A percentile compares a stretch with the other conserved stretches of the same genome.
Conservation (phyloP, 2,329 filamentous ascomycete species). For the Hypoxylon sp. region DNA sequence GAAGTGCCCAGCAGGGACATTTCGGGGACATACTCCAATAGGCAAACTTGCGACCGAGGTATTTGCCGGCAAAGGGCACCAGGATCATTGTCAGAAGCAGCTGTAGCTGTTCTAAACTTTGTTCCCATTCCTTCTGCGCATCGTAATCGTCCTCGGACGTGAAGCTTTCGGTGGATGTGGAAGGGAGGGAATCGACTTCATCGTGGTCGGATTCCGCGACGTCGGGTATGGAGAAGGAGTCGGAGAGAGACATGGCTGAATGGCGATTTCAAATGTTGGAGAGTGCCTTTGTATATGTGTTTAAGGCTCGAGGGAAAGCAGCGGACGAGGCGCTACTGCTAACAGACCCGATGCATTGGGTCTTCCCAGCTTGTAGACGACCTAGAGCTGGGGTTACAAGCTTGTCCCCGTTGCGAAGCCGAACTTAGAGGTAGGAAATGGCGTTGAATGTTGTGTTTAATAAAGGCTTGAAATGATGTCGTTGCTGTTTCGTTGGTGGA, state of each 20-base stretch:
- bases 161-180: slow-evolving; percentile 67
- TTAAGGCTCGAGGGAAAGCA: slow-evolving; percentile 35
- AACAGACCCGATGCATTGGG: slow-evolving; percentile 48
- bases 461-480: slow-evolving; percentile 16
- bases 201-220: slow-evolving; percentile 65
- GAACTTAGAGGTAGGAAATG: slow-evolving; percentile 15
- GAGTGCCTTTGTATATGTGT: slow-evolving; percentile 29
- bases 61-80: slow-evolving; percentile 94
- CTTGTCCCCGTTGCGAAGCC: slow-evolving; percentile 26
- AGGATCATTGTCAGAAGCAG: slow-evolving; percentile 94
- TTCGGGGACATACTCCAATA: slow-evolving; percentile 84
- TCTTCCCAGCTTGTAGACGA: slow-evolving; percentile 19
- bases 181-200: slow-evolving; percentile 75
- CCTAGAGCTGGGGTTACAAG: slow-evolving; percentile 17
- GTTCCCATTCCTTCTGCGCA: slow-evolving; percentile 95
- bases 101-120: slow-evolving; percentile 93
- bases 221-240: slow-evolving; percentile 68
- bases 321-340: slow-evolving; percentile 48
- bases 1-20: not conserved
- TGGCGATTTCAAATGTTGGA: slow-evolving; percentile 46
- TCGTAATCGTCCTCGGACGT: slow-evolving; percentile 78
- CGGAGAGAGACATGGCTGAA: slow-evolving; percentile 57
- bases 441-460: slow-evolving; percentile 7
- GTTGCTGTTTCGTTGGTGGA: slow-evolving; percentile 21
- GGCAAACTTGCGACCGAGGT: slow-evolving; percentile 92